Evolutionary conservation across 176 grass and related monocot species (phyloP).

Genomic region (Oryza nivara): DNA sequence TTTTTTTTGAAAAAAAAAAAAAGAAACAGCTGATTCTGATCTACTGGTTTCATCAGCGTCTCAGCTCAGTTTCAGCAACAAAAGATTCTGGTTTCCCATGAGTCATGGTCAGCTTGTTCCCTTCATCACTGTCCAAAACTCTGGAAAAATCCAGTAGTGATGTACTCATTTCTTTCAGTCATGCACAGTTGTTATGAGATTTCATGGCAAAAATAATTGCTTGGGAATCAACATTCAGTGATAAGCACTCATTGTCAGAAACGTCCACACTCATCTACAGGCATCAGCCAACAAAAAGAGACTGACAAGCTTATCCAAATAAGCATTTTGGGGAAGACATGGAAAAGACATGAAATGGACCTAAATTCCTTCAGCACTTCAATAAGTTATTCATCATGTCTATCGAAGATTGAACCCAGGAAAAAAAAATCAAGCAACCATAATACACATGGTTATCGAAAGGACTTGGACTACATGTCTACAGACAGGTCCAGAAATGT

Average conservation of each 20-base stretch:
- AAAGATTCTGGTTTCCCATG: neutral
- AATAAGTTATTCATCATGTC: neutral
- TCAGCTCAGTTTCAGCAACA: neutral
- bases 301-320: neutral
- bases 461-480: no score
- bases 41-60: neutral
- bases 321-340: neutral
- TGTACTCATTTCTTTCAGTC: neutral
- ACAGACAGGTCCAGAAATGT: neutral
- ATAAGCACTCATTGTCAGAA: neutral
- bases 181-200: neutral
- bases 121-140: neutral
- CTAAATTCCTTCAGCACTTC: neutral
- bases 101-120: neutral
- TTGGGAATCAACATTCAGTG: neutral
- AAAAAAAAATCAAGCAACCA: neutral
- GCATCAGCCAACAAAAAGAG: neutral
- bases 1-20: no score
- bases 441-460: neutral
- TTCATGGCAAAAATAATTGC: neutral
- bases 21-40: no score
- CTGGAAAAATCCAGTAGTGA: neutral
- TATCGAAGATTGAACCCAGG: neutral
- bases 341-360: neutral
- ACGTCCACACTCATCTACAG: neutral